These are phyloP conservation scores for Perkinsus olseni DNA, from an alignment of 169 alveolate species.

Conservation along the genomic window DNA sequence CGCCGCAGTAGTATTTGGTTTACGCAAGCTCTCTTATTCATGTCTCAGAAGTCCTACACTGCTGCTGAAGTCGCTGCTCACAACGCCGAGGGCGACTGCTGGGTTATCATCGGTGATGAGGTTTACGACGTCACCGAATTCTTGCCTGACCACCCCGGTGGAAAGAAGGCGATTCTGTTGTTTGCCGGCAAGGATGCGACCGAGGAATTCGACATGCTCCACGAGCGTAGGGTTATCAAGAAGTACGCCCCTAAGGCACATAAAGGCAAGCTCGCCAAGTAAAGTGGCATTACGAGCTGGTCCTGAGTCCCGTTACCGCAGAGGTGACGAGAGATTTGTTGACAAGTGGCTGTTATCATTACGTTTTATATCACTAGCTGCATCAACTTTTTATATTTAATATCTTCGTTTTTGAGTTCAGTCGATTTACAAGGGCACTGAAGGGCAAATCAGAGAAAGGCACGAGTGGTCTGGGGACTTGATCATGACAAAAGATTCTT, in stretches of 20 bases:
- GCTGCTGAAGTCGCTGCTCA: background rate
- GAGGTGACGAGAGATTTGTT: no score
- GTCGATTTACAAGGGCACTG: no score
- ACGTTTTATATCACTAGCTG: no score
- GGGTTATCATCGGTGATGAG: background rate
- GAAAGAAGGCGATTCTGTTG: conserved; percentile 10
- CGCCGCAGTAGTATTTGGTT: no score
- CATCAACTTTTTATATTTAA: no score
- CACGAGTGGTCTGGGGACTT: no score
- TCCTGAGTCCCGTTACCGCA: background rate
- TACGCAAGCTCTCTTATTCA: background rate
- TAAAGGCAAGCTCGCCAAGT: background rate
- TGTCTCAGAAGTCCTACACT: background rate
- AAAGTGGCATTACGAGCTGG: background rate
- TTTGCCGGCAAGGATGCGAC: conserved; percentile 16
- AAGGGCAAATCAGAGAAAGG: no score
- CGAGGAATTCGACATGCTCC: conserved; percentile 18
- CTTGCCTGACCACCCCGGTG: background rate
- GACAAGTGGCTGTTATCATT: background rate
- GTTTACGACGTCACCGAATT: background rate
- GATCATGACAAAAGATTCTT: no score
- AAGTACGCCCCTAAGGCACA: conserved; percentile 3
- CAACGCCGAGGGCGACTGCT: background rate
- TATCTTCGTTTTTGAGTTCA: no score
- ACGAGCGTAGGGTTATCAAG: conserved; percentile 10